Percentiles rank a stretch among this genome's conserved stretches.
Conservation (phyloP, 2,329 filamentous ascomycete genomes). For the Cercospora janseana region DNA sequence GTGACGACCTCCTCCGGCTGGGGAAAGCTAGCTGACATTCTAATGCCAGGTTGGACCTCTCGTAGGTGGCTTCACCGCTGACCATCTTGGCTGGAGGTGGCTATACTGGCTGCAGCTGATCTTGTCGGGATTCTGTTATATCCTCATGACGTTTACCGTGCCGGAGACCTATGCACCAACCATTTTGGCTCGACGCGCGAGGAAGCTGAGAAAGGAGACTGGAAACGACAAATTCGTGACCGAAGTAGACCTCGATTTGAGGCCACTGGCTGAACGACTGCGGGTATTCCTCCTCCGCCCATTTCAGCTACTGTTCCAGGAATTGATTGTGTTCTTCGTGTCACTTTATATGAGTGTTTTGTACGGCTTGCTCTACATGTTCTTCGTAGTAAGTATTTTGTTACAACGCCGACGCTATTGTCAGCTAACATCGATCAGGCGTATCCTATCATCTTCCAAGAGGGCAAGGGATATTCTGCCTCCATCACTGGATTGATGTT, state of each 20-base stretch:
- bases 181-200: constrained; percentile 67
- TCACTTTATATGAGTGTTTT: constrained; percentile 62
- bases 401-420: neutral
- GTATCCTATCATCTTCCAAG: constrained; percentile 65
- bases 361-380: constrained; percentile 48
- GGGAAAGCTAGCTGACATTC: neutral
- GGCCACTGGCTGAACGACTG: constrained; percentile 67
- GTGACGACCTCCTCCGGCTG: neutral
- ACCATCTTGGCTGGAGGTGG: constrained; percentile 49
- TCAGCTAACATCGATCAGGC: neutral
- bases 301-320: constrained; percentile 79
- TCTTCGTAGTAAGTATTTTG: constrained; percentile 58
- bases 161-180: constrained; percentile 85
- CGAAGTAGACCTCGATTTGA: constrained; percentile 73
- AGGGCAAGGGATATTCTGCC: constrained; percentile 76
- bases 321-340: constrained; percentile 82
- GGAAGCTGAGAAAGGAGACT: constrained; percentile 67
- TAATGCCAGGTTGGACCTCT: constrained; percentile 46
- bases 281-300: constrained; percentile 75
- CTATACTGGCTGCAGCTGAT: constrained; percentile 87
- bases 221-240: constrained; percentile 69
- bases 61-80: constrained; percentile 71
- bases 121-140: constrained; percentile 65
- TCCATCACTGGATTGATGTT: constrained; percentile 71
- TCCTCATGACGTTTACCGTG: constrained; percentile 81